Base-by-base conservation (phyloP, 1,284 basidiomycete genomes). In the Apiotrichum gracile region DNA sequence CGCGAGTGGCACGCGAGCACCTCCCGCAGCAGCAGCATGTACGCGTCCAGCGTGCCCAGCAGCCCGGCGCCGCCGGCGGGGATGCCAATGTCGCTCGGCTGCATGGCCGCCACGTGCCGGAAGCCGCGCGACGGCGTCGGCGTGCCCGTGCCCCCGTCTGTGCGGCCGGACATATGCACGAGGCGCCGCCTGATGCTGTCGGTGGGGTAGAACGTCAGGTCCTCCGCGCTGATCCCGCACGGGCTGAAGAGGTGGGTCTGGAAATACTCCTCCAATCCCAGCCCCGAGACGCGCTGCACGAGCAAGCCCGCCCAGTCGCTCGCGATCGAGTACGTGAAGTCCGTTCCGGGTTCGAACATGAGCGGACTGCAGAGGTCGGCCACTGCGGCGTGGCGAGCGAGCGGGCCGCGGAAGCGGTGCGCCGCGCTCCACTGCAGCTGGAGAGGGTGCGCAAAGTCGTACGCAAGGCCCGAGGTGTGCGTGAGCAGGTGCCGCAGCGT, bases 301-400 rank as follows among this genome's bases (percentile, higher is more conserved):
- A 68, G 26, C 41, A 61, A 22, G 3, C 66, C 73, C 24, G 63
- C 61, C 67, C 66, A 73, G 49, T 76, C 76, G 31, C 71, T 69
- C 0, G 66, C 66, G 41, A 55, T 51, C 12, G 52, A 51, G 60
- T 72, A 72, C 31, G 33, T 24, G 45, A 51, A 73, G 6, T 47
- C 48, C 2, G 60, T 62, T 1, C 68, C 69, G 5, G 69, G 71
- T 40, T 69, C 61, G 51, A 61, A 71, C 19, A 66, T 33, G n/a
- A 60, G 56, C 8, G 63, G 63, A 21, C 47, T 43, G 12, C 29
- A 33, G 9, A 45, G 5, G 31, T 45, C 24, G 12, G 29, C 21
- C 4, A 45, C 31, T 2, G 19, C 24, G 9, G 43, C 29, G 7
- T 10, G 17, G n/a, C 16, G 43, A 10, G 43, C 29, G 29, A 33